Evolutionary conservation across 805 yeast species (phyloP).

Genomic region (Teunomyces tritomae): DNA sequence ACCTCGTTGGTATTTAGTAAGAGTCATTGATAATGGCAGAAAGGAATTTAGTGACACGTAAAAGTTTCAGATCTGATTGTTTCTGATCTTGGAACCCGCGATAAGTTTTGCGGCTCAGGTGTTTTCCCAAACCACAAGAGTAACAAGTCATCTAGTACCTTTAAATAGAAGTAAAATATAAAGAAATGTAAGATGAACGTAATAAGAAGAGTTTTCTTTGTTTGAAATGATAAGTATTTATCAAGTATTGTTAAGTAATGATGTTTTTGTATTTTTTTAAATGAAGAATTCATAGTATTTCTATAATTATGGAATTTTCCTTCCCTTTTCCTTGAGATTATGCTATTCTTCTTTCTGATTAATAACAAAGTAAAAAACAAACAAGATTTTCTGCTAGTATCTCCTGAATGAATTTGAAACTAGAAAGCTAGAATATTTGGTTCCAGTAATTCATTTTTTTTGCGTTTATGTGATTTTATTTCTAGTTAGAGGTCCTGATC

Average conservation of each 20-base stretch:
- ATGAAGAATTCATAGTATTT: too few relatives aligned
- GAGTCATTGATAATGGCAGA: slow-evolving; percentile 18
- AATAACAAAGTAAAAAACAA: too few relatives aligned
- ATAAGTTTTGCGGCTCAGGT: not conserved
- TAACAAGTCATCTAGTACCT: too few relatives aligned
- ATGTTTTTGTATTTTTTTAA: too few relatives aligned
- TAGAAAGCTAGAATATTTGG: not conserved
- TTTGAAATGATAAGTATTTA: not conserved
- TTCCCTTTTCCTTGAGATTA: too few relatives aligned
- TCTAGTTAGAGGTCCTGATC: not conserved
- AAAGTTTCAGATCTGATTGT: not conserved
- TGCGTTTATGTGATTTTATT: not conserved
- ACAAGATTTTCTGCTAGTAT: too few relatives aligned
- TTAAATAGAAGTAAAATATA: not conserved
- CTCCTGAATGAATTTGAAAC: too few relatives aligned
- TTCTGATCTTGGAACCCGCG: not conserved
- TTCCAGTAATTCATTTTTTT: not conserved
- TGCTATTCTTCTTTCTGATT: too few relatives aligned
- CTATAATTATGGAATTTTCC: too few relatives aligned
- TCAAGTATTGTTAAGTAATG: too few relatives aligned
- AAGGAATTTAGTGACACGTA: slow-evolving; percentile 1
- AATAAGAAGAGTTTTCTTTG: not conserved
- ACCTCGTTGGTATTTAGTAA: slow-evolving; percentile 38
- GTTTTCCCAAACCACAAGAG: not conserved
- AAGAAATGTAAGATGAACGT: not conserved